A percentile compares a stretch with the other conserved stretches of the same genome.
These are phyloP conservation scores for Pulveroboletus sp. DNA, from an alignment of 768 basidiomycete genomes.

Conservation along the genomic window DNA sequence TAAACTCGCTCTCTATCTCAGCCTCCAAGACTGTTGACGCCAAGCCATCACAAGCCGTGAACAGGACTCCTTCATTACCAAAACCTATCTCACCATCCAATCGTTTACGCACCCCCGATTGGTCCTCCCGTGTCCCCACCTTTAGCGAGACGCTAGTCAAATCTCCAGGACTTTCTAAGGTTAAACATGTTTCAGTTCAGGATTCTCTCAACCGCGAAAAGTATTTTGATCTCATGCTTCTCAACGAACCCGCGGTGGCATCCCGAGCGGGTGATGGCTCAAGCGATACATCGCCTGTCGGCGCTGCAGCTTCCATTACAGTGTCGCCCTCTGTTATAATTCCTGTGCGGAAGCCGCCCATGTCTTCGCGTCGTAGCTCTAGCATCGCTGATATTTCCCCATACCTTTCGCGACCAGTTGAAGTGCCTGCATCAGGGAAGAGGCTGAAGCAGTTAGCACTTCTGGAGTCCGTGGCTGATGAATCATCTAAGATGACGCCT, in stretches of 20 bases:
- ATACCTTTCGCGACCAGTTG: constrained; percentile 53
- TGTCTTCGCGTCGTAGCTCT: constrained; percentile 35
- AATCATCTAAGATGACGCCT: constrained; percentile 62
- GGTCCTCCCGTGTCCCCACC: constrained; percentile 30
- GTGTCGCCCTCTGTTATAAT: constrained; percentile 11
- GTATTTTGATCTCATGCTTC: not conserved
- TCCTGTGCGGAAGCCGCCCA: constrained; percentile 17
- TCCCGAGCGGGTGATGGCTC: constrained; percentile 1
- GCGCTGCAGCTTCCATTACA: not conserved
- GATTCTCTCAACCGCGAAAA: constrained; percentile 6
- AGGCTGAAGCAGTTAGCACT: constrained; percentile 66
- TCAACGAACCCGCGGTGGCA: not conserved
- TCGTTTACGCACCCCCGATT: constrained; percentile 25
- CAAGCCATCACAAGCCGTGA: constrained; percentile 4
- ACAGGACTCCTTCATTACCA: constrained; percentile 8
- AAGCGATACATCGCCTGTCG: constrained; percentile 7
- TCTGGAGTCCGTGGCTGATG: constrained; percentile 66
- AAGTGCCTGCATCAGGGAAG: constrained; percentile 55
- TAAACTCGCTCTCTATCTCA: constrained; percentile 60
- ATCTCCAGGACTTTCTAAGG: constrained; percentile 6
- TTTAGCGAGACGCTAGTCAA: constrained; percentile 10
- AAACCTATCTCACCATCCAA: constrained; percentile 7
- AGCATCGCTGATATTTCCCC: constrained; percentile 65
- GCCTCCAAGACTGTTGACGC: constrained; percentile 31
- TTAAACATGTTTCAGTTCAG: constrained; percentile 1